Evolutionary conservation across 331 rosid genomes (phyloP), one percentile per base, ranked within the genome.

Genomic region (Quercus phellos): DNA sequence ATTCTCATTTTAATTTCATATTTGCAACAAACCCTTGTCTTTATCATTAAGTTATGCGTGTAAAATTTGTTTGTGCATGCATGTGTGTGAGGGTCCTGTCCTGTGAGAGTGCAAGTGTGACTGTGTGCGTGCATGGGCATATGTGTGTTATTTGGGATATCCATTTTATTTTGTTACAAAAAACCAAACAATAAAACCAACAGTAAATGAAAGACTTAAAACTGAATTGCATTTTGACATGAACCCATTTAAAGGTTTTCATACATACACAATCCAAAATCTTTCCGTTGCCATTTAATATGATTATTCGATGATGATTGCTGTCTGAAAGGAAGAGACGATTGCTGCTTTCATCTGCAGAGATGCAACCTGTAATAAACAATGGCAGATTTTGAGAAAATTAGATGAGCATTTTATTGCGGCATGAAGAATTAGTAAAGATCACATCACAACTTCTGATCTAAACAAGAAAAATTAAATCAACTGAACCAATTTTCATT

Each of bases 291-390:
- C 76, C 90, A 80, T 87, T 84, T 26, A 84, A 81, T 78, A 94
- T 85, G 55, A 94, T 86, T 68, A 94, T 90, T 78, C 99, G 89
- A 68, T 94, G 97, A 82, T 94, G 96, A 85, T 90, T 90, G 90
- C 97, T 86, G 80, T 92, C 98, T 27, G 97, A 94, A 82, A 94
- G 68, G 85, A 92, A 94, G 83, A 94, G 88, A 67, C 94, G 92
- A 64, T 83, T 78, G 53, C 86, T 75, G 73, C 70, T 74, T 81
- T 93, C 91, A 89, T 94, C 97, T 3, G 94, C 89, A 68, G 99
- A 89, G 70, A 90, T 73, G 56, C 94, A 92, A 19, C 96, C 99
- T 92, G 90, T 51, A 86, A 86, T 61, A 74, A 27, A 81, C 50
- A 54, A 83, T 16, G 21, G 67, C 69, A 66, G 68, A 67, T 70